Percentiles rank a stretch among this genome's conserved stretches.
These are phyloP conservation scores for Daphne laureola DNA, from an alignment of 441 rosid genomes.

Conservation along the genomic window DNA sequence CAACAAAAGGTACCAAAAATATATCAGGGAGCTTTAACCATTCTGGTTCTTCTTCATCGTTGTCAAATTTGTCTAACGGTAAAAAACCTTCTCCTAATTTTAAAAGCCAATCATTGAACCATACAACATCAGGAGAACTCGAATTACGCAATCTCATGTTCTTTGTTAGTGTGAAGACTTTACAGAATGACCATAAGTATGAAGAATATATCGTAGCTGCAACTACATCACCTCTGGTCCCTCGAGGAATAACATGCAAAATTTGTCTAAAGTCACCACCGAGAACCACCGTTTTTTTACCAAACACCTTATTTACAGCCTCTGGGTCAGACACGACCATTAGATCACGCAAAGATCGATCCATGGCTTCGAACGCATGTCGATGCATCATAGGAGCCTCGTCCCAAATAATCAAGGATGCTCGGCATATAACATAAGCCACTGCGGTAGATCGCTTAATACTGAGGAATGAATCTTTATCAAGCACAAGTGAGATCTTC, in stretches of 20 bases:
- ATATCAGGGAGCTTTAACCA: not conserved
- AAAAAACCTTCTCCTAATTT: no score
- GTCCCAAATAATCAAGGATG: not conserved
- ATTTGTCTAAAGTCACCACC: not conserved
- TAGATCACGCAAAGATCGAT: not conserved
- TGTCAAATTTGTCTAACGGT: no score
- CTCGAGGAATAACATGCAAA: no score
- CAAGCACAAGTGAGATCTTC: not conserved
- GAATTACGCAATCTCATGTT: not conserved
- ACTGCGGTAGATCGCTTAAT: not conserved
- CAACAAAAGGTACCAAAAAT: no score
- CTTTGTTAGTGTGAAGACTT: not conserved
- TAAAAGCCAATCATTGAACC: no score
- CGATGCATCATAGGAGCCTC: slow-evolving; percentile 3
- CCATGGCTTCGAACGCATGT: slow-evolving; percentile 3
- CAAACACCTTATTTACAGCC: not conserved
- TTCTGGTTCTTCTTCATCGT: no score
- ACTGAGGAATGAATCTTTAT: not conserved
- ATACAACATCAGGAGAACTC: no score
- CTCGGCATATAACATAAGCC: not conserved
- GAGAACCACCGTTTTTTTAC: not conserved
- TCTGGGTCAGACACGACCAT: not conserved
- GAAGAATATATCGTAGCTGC: not conserved
- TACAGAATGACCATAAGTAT: not conserved
- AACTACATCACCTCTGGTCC: no score